Evolutionary conservation across 805 yeast genomes (phyloP).

Genomic region (Metschnikowia bowlesiae): DNA sequence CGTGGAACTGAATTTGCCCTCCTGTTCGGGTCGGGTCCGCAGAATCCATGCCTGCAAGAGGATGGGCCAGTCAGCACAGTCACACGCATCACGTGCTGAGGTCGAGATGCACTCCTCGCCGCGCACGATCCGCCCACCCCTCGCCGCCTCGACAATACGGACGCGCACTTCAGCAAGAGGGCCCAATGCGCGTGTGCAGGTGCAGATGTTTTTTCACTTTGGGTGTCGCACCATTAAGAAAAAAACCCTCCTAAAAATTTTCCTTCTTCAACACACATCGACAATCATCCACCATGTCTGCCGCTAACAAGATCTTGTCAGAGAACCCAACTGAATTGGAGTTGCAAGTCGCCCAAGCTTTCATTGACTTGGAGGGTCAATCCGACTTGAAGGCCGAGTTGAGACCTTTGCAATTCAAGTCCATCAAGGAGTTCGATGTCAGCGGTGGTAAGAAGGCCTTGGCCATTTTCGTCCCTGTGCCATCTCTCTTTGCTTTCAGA

Average conservation of each 20-base stretch:
- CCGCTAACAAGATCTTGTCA: slow-evolving; percentile 92
- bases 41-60: no score
- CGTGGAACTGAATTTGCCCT: no score
- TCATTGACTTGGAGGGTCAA: slow-evolving; percentile 93
- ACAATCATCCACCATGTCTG: slow-evolving; percentile 67
- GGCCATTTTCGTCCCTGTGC: slow-evolving; percentile 97
- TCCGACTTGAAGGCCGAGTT: slow-evolving; percentile 96
- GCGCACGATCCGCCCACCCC: background rate
- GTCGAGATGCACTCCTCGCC: background rate
- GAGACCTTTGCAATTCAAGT: slow-evolving; percentile 97
- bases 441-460: slow-evolving; percentile 98
- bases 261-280: slow-evolving; percentile 12
- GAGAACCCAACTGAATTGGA: slow-evolving; percentile 97
- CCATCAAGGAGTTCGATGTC: slow-evolving; percentile 97
- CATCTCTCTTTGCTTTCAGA: slow-evolving; percentile 89
- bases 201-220: slow-evolving; percentile 11
- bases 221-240: slow-evolving; percentile 10
- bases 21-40: no score
- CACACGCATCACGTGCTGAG: background rate
- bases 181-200: slow-evolving; percentile 8
- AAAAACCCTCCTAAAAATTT: slow-evolving; percentile 14
- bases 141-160: background rate
- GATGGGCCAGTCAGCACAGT: background rate
- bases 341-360: slow-evolving; percentile 99
- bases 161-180: background rate